Base-by-base conservation (phyloP, 2,329 filamentous ascomycete genomes). In the Phoma sp. region DNA sequence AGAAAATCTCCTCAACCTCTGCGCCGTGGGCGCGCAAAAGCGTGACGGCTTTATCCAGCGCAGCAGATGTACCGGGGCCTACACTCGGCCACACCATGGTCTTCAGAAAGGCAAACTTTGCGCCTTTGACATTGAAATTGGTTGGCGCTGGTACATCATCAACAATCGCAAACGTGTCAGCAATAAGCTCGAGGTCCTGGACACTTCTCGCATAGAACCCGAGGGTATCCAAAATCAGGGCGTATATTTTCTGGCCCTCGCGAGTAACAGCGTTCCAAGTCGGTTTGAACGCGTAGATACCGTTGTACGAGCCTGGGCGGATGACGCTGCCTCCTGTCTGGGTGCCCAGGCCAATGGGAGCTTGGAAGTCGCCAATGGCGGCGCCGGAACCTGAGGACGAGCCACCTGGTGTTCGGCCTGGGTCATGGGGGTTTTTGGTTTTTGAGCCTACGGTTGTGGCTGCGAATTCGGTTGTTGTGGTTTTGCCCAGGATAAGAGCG, bases 321-420 rank as follows among this genome's bases (percentile, higher is more conserved):
- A 90, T 83, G 0, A 79, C 83, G 54, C 83, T 86, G 0, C 87
- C 87, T 2, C 82, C 84, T 0, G 87, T 90, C 64, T 90, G 87
- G 0, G 86, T 88, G 0, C 86, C 87, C 0, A 90, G 73, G 0
- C 75, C 80, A 9, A 89, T 63, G 0, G 86, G 84, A 0, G 80
- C 81, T 58, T 89, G 87, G 47, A 82, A 82, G 58, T 89, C 87
- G 6, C 77, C 86, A 0, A 90, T 86, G 0, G 85, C 86, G 0
- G 87, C 86, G 0, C 79, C 87, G 0, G 86, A 89, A 0, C 88
- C 87, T 0, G 86, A 85, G 0, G 86, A 89, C 0, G 86, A 89
- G 40, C 87, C 87, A 0, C 87, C 87, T 0, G 87, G 87, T 0
- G 87, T 89, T 4, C 80, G 77, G 0, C 52, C 55, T 0, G 73